phyloP scores from a whole-genome alignment of 2,329 filamentous ascomycete species.

The Chaetomium sp. region DNA sequence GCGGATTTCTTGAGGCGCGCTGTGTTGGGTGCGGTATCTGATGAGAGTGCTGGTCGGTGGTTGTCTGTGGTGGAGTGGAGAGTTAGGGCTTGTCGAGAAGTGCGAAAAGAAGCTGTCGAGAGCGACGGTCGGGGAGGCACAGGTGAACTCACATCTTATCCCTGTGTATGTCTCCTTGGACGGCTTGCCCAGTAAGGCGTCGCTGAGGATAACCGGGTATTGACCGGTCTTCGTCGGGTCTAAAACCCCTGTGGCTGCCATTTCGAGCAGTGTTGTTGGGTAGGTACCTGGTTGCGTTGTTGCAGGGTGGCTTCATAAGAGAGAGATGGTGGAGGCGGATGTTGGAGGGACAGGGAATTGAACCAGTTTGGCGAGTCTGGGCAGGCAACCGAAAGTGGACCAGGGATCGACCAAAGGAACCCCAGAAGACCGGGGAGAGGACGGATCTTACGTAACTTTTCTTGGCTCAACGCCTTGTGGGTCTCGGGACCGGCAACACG shows the following conservation, averaged over 20 bases:
- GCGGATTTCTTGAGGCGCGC: slow-evolving; percentile 56
- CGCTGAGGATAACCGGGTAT: slow-evolving; percentile 66
- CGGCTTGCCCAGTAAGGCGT: slow-evolving; percentile 59
- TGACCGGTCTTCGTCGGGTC: slow-evolving; percentile 63
- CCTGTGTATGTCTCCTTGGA: slow-evolving; percentile 62
- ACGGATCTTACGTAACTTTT: slow-evolving; percentile 12
- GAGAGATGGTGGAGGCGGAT: slow-evolving; percentile 11
- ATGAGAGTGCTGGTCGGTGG: slow-evolving; percentile 59
- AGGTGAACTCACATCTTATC: slow-evolving; percentile 56
- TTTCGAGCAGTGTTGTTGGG: slow-evolving; percentile 22
- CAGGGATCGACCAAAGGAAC: slow-evolving; percentile 6
- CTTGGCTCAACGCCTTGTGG: background rate
- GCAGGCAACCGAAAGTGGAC: background rate
- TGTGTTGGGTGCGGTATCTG: slow-evolving; percentile 50
- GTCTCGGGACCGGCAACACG: background rate
- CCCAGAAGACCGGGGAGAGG: background rate
- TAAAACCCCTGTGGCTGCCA: slow-evolving; percentile 44
- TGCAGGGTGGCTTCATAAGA: background rate
- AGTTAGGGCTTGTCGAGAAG: slow-evolving; percentile 10
- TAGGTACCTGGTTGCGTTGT: no score
- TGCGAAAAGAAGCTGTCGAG: background rate
- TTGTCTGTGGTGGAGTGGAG: slow-evolving; percentile 53
- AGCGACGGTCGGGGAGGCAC: background rate
- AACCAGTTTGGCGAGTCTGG: slow-evolving; percentile 2
- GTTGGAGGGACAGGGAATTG: slow-evolving; percentile 19